phyloP scores from a whole-genome alignment of 2,329 filamentous ascomycete species.

The Alternaria sp. region DNA sequence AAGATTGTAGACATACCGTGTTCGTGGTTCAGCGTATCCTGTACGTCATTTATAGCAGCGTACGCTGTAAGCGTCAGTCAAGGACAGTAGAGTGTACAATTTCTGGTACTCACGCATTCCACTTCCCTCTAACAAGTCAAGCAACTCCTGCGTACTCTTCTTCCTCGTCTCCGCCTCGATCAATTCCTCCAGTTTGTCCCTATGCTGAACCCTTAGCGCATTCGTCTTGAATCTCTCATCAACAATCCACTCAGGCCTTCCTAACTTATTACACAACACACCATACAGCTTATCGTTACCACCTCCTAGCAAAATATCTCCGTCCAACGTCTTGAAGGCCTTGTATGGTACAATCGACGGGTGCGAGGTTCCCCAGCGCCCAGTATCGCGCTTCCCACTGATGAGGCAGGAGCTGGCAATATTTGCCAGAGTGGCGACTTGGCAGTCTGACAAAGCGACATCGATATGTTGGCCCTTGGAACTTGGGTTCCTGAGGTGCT shows the following conservation, averaged over 20 bases:
- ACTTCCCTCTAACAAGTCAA: slow-evolving; percentile 83
- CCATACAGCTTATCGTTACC: slow-evolving; percentile 71
- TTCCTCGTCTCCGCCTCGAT: slow-evolving; percentile 79
- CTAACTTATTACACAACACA: slow-evolving; percentile 65
- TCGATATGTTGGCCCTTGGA: slow-evolving; percentile 87
- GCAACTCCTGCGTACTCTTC: slow-evolving; percentile 87
- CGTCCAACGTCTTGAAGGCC: slow-evolving; percentile 73
- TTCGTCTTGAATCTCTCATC: slow-evolving; percentile 68
- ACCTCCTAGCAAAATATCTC: slow-evolving; percentile 69
- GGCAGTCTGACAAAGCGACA: slow-evolving; percentile 88
- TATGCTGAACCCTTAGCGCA: slow-evolving; percentile 69
- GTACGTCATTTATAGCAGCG: slow-evolving; percentile 92
- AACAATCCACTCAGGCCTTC: slow-evolving; percentile 65
- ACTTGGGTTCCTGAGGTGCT: slow-evolving; percentile 72
- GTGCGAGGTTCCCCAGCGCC: slow-evolving; percentile 95
- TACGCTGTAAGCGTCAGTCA: slow-evolving; percentile 62
- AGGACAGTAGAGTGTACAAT: not conserved
- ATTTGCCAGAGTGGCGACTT: slow-evolving; percentile 93
- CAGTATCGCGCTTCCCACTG: slow-evolving; percentile 84
- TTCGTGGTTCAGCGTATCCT: slow-evolving; percentile 80
- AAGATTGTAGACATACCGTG: slow-evolving; percentile 67
- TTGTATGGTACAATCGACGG: slow-evolving; percentile 98
- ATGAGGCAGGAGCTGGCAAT: slow-evolving; percentile 92
- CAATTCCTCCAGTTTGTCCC: slow-evolving; percentile 76
- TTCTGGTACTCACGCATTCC: slow-evolving; percentile 71